Evolutionary conservation across 371 early-diverging fungal species (phyloP).

Genomic region (Rhizopus arrhizus): DNA sequence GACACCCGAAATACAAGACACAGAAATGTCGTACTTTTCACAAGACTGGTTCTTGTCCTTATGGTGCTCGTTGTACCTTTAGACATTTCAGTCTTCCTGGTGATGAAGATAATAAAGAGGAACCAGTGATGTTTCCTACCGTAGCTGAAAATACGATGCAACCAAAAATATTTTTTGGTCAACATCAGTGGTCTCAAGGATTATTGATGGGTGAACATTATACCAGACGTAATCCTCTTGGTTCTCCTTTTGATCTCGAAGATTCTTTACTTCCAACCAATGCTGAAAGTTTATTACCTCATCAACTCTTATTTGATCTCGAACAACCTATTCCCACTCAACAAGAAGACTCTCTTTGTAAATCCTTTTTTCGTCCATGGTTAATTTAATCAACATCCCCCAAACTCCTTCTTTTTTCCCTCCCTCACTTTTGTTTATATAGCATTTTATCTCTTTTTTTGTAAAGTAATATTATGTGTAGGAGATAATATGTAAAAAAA

Average conservation of each 20-base stretch:
- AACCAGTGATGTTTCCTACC: not conserved
- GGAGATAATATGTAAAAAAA: not conserved
- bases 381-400: slow-evolving; percentile 14
- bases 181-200: too few relatives aligned
- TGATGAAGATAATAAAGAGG: slow-evolving; percentile 7
- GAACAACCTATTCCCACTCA: slow-evolving; percentile 13
- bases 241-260: slow-evolving; percentile 10
- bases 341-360: slow-evolving; percentile 12
- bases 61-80: slow-evolving; percentile 95
- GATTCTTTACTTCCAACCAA: slow-evolving; percentile 31
- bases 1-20: slow-evolving; percentile 97
- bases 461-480: not conserved
- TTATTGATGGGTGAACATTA: too few relatives aligned
- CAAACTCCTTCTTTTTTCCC: not conserved
- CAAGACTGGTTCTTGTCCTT: slow-evolving; percentile 90
- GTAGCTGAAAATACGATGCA: too few relatives aligned
- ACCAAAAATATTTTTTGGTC: too few relatives aligned
- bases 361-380: slow-evolving; percentile 31
- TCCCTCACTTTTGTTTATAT: slow-evolving; percentile 1
- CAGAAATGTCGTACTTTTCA: slow-evolving; percentile 88
- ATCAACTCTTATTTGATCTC: slow-evolving; percentile 35
- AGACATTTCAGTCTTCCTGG: slow-evolving; percentile 65
- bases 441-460: not conserved
- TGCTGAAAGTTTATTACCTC: slow-evolving; percentile 42
- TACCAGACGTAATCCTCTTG: too few relatives aligned